Conservation (phyloP, 2,329 filamentous ascomycete species). For the Sporothrix pallida region DNA sequence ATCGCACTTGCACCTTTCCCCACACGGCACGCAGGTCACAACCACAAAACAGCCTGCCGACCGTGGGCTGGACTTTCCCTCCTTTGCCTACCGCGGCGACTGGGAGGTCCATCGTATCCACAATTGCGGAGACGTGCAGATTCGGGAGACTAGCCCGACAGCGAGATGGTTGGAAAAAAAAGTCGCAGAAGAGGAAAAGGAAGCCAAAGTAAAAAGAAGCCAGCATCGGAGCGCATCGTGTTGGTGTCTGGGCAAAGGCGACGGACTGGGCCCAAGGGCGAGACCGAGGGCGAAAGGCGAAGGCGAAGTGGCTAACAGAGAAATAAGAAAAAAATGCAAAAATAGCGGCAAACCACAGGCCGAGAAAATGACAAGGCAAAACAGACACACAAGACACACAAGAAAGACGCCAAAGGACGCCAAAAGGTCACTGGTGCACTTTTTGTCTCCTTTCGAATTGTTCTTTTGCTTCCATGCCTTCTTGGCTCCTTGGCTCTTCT, state of each 20-base stretch:
- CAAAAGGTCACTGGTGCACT: neutral
- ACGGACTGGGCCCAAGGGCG: slow-evolving; percentile 10
- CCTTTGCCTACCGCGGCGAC: neutral
- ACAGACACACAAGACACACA: neutral
- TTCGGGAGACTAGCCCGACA: slow-evolving; percentile 2
- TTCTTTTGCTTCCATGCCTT: slow-evolving; percentile 14
- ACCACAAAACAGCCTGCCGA: neutral
- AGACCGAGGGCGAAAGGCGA: neutral
- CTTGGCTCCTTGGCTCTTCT: slow-evolving; percentile 15
- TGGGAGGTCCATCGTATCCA: slow-evolving; percentile 6
- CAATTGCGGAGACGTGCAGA: slow-evolving; percentile 26
- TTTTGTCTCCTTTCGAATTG: neutral
- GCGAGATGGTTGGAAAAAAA: neutral
- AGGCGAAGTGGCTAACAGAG: neutral
- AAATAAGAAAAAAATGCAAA: neutral
- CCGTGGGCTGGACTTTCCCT: slow-evolving; percentile 11
- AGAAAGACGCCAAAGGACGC: neutral
- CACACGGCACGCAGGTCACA: slow-evolving; percentile 28
- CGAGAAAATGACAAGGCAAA: neutral
- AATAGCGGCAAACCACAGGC: neutral
- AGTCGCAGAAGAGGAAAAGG: neutral
- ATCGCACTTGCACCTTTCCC: slow-evolving; percentile 29
- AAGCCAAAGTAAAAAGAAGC: neutral
- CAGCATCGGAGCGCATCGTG: slow-evolving; percentile 21
- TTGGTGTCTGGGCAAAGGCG: neutral